Evolutionary conservation across 139 green algal species (phyloP).

Genomic region (Tetratostichococcus sp.): DNA sequence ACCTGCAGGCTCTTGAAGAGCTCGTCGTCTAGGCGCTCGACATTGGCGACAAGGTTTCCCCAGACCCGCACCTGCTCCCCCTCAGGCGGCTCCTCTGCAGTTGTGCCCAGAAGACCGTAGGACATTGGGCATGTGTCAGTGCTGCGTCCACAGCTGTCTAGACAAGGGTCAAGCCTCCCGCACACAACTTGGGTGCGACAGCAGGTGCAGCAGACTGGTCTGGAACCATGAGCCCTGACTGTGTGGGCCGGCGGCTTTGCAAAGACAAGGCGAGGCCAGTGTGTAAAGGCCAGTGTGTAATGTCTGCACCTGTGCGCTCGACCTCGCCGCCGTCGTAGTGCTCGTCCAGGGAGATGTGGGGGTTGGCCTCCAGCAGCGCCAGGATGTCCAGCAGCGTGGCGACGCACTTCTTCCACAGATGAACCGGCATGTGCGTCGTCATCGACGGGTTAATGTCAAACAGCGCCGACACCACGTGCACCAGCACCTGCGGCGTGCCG

Average conservation of each 20-base stretch:
- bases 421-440: conserved; percentile 70
- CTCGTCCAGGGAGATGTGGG: conserved; percentile 74
- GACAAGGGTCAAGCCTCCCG: too few relatives aligned
- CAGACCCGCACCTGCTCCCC: conserved; percentile 46
- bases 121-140: too few relatives aligned
- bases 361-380: conserved; percentile 58
- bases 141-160: too few relatives aligned
- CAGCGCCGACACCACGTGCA: conserved; percentile 81
- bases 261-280: too few relatives aligned
- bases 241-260: too few relatives aligned
- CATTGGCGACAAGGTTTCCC: conserved; percentile 90
- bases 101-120: background rate
- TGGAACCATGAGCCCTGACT: too few relatives aligned
- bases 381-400: conserved; percentile 64
- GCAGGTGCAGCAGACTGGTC: too few relatives aligned
- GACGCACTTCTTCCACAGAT: conserved; percentile 78
- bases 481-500: conserved; percentile 42
- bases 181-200: too few relatives aligned
- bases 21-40: conserved; percentile 98
- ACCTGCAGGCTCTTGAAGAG: conserved; percentile 96
- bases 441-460: conserved; percentile 92
- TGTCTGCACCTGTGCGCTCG: conserved; percentile 33
- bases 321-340: conserved; percentile 33
- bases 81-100: background rate
- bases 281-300: too few relatives aligned